Conservation (phyloP, 2,329 filamentous ascomycete species). For the Neonectria coccinea region DNA sequence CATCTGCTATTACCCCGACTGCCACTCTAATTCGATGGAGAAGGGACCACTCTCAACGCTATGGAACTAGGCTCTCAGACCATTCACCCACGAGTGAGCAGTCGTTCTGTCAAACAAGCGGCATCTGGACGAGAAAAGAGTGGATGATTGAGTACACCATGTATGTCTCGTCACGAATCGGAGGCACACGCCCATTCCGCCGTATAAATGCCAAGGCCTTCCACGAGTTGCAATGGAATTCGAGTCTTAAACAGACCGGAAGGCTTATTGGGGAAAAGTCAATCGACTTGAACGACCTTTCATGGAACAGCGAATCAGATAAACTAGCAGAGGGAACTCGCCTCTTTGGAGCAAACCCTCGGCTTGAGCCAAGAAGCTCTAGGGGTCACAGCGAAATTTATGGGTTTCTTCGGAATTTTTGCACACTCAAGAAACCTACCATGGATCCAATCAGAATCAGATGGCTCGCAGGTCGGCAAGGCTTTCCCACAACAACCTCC, state of each 20-base stretch:
- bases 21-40: conserved; percentile 53
- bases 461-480: conserved; percentile 2
- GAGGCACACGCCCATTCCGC: conserved; percentile 53
- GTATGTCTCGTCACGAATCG: conserved; percentile 54
- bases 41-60: conserved; percentile 51
- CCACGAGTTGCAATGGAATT: conserved; percentile 56
- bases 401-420: conserved; percentile 28
- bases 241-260: conserved; percentile 44
- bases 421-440: conserved; percentile 15
- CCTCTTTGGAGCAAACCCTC: not conserved
- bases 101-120: conserved; percentile 31
- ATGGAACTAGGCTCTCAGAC: conserved; percentile 56
- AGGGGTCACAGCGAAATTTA: conserved; percentile 18
- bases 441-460: not conserved
- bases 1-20: conserved; percentile 56
- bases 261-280: conserved; percentile 51
- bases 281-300: conserved; percentile 33
- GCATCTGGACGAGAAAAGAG: conserved; percentile 53
- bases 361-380: not conserved
- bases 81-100: conserved; percentile 40
- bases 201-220: conserved; percentile 54
- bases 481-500: conserved; percentile 9
- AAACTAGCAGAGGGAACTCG: not conserved
- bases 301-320: conserved; percentile 10
- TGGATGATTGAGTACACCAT: conserved; percentile 59